phyloP scores from a whole-genome alignment of 495 filamentous ascomycete genomes.

The Durotheca rogersii region DNA sequence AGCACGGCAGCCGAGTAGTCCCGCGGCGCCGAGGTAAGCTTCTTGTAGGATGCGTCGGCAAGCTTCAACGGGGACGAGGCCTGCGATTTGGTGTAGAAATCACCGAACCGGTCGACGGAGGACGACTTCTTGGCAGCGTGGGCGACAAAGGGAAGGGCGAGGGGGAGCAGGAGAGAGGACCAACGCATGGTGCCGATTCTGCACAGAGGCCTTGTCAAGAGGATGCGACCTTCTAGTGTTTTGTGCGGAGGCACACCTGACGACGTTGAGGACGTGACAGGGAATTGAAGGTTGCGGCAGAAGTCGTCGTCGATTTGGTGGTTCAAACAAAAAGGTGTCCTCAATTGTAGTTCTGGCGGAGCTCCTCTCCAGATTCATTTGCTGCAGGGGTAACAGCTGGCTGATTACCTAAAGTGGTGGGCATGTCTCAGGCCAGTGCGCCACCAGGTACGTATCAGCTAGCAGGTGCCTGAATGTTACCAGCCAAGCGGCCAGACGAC shows the following conservation, averaged over 20 bases:
- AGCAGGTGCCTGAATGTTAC: no score
- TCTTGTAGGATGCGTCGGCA: constrained; percentile 69
- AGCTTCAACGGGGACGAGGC: constrained; percentile 70
- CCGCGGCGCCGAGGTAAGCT: constrained; percentile 72
- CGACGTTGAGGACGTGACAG: constrained; percentile 4
- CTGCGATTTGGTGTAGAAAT: constrained; percentile 66
- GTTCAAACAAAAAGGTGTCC: constrained; percentile 37
- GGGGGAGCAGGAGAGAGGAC: constrained; percentile 58
- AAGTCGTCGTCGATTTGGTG: constrained; percentile 13
- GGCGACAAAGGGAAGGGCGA: constrained; percentile 53
- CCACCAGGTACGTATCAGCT: no score
- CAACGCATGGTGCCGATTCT: constrained; percentile 52
- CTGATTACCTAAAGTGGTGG: no score
- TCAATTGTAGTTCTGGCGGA: no score
- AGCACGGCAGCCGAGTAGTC: constrained; percentile 83
- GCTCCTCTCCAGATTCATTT: no score
- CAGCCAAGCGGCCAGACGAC: no score
- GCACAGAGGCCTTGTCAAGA: constrained; percentile 8
- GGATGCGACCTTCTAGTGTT: background rate
- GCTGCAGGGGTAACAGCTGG: constrained; percentile 5
- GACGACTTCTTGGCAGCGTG: constrained; percentile 59
- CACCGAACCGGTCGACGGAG: constrained; percentile 57
- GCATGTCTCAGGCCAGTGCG: no score
- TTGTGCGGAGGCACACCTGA: constrained; percentile 17
- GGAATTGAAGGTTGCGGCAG: constrained; percentile 1